Percentiles rank a stretch among this genome's conserved stretches.
Evolutionary conservation across 768 basidiomycete species (phyloP).

Genomic region (Panaeolus papilionaceus): DNA sequence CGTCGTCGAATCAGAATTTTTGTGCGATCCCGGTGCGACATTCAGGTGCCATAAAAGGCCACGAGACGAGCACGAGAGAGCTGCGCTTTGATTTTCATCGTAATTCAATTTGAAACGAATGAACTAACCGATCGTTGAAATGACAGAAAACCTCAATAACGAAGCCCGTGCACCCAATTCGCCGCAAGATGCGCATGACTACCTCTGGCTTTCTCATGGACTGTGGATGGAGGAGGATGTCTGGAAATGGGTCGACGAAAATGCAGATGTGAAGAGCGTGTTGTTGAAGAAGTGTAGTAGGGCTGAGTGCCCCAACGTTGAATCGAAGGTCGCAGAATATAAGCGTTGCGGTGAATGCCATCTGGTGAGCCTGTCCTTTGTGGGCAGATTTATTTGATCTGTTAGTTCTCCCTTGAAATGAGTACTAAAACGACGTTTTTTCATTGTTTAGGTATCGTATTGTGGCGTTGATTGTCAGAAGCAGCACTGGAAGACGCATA

Average conservation of each 20-base stretch:
- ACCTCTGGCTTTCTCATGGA: slow-evolving; percentile 50
- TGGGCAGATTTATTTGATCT: background rate
- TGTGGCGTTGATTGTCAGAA: slow-evolving; percentile 25
- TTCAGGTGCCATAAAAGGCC: background rate
- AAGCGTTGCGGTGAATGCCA: slow-evolving; percentile 48
- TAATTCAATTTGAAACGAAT: background rate
- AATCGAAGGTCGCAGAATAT: slow-evolving; percentile 41
- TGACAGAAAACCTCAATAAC: slow-evolving; percentile 36
- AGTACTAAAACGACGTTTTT: background rate
- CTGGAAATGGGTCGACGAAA: slow-evolving; percentile 50
- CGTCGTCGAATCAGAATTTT: slow-evolving; percentile 19
- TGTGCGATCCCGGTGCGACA: background rate
- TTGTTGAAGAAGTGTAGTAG: slow-evolving; percentile 43
- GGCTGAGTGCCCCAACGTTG: slow-evolving; percentile 36
- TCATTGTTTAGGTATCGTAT: slow-evolving; percentile 21
- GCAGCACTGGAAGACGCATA: slow-evolving; percentile 24
- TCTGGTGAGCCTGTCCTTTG: slow-evolving; percentile 22
- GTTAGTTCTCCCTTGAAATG: too few relatives aligned
- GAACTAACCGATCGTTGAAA: background rate
- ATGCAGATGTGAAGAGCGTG: slow-evolving; percentile 36
- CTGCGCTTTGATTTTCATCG: background rate
- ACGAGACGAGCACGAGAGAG: too few relatives aligned
- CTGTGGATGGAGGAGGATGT: slow-evolving; percentile 49
- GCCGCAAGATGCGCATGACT: slow-evolving; percentile 52
- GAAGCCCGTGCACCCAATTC: slow-evolving; percentile 39